These are phyloP conservation scores for Didymella lethalis DNA, from an alignment of 2,329 filamentous ascomycete species.

Conservation along the genomic window DNA sequence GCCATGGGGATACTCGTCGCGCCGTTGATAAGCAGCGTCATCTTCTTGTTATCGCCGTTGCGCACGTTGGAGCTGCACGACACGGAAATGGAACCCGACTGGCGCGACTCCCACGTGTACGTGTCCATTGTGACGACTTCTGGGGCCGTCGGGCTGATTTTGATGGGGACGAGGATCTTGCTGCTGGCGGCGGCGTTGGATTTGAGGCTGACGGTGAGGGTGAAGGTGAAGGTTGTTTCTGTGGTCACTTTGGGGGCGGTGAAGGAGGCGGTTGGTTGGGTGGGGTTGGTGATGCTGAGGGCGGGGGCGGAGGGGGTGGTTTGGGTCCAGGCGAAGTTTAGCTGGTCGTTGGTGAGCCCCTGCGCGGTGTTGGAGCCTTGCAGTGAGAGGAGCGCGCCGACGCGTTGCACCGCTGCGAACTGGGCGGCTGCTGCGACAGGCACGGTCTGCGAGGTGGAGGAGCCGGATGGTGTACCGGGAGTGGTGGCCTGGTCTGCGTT, in stretches of 20 bases:
- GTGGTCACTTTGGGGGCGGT: conserved; percentile 34
- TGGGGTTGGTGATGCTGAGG: conserved; percentile 33
- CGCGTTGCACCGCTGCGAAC: conserved; percentile 39
- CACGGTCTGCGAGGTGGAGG: conserved; percentile 14
- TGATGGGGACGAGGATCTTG: conserved; percentile 42
- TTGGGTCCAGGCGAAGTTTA: conserved; percentile 46
- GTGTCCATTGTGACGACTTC: conserved; percentile 46
- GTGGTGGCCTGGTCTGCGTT: neutral
- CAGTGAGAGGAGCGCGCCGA: conserved; percentile 42
- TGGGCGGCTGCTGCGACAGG: conserved; percentile 30
- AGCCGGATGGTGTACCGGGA: neutral
- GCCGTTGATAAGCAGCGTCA: conserved; percentile 42
- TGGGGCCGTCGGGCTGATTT: conserved; percentile 29
- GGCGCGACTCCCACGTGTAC: conserved; percentile 43
- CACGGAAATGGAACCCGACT: conserved; percentile 44
- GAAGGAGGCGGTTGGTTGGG: conserved; percentile 33
- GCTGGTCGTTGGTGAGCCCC: conserved; percentile 29
- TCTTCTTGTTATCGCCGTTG: conserved; percentile 41
- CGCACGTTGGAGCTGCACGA: conserved; percentile 48
- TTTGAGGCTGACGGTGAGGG: conserved; percentile 39
- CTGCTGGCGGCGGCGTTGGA: conserved; percentile 33
- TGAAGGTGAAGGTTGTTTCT: conserved; percentile 39
- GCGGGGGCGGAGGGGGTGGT: conserved; percentile 27
- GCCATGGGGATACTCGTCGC: conserved; percentile 34
- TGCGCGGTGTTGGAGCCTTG: conserved; percentile 40